These are phyloP conservation scores for Chloromonas sp. DNA, from an alignment of 163 green algal genomes.

Conservation along the genomic window DNA sequence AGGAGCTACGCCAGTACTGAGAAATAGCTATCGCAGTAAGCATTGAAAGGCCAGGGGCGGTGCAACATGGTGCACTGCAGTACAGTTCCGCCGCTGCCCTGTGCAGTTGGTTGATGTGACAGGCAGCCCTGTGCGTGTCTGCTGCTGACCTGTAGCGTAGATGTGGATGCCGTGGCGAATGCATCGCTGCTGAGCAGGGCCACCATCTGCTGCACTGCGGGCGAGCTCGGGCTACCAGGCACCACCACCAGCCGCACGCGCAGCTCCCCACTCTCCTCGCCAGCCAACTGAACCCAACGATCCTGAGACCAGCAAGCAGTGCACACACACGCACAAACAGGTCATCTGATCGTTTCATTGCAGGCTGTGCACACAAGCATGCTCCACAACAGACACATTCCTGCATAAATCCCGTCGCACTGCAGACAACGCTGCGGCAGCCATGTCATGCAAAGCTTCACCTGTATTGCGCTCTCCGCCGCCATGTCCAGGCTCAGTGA, in stretches of 20 bases:
- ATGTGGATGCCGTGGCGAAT: background rate
- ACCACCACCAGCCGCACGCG: constrained; percentile 33
- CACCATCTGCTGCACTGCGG: constrained; percentile 21
- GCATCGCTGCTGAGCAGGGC: constrained; percentile 4
- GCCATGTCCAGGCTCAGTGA: constrained; percentile 21
- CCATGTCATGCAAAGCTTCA: background rate
- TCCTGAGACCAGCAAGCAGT: constrained; percentile 19
- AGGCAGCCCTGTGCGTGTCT: too few species aligned
- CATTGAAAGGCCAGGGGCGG: background rate
- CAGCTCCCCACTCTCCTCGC: constrained; percentile 28
- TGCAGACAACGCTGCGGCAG: background rate
- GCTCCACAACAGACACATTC: background rate
- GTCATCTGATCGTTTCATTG: too few species aligned
- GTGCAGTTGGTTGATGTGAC: too few species aligned
- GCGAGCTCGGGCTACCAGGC: constrained; percentile 15
- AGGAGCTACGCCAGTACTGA: background rate
- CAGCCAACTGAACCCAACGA: constrained; percentile 35
- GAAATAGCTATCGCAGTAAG: background rate
- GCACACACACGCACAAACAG: background rate
- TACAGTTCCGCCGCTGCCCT: too few species aligned
- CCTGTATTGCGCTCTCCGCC: constrained; percentile 14
- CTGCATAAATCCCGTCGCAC: background rate
- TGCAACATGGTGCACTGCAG: too few species aligned
- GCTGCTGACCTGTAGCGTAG: constrained; percentile 8
- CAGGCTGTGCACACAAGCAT: too few species aligned